These are phyloP conservation scores for Dactylellina leptospora DNA, from an alignment of 2,329 filamentous ascomycete genomes.

Conservation along the genomic window DNA sequence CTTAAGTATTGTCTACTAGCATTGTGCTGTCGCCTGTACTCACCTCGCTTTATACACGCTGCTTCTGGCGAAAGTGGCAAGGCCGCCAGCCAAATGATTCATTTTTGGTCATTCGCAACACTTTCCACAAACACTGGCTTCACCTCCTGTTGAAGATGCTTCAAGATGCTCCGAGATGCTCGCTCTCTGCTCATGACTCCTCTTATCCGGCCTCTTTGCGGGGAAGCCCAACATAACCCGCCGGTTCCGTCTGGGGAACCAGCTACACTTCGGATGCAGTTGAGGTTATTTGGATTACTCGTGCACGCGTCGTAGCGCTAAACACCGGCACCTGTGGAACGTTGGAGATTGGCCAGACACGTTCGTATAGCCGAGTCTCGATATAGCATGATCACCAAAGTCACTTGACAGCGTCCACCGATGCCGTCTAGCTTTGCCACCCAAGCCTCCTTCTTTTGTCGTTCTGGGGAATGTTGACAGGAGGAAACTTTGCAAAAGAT, in stretches of 20 bases:
- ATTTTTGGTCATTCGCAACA: conserved; percentile 46
- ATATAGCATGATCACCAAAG: conserved; percentile 49
- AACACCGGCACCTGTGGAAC: conserved; percentile 27
- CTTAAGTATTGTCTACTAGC: not conserved
- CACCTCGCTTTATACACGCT: conserved; percentile 41
- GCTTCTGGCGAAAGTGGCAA: conserved; percentile 20
- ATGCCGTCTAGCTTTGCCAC: conserved; percentile 33
- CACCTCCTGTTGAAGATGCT: not conserved
- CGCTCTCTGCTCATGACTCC: too few species aligned
- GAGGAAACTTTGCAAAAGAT: not conserved
- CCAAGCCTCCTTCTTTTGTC: conserved; percentile 14
- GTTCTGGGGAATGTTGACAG: conserved; percentile 10
- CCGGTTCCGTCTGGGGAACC: not conserved
- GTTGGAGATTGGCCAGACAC: conserved; percentile 34
- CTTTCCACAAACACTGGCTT: not conserved
- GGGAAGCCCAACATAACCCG: conserved; percentile 5
- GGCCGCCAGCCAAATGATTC: conserved; percentile 21
- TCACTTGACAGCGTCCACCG: conserved; percentile 50
- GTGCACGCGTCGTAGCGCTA: conserved; percentile 10
- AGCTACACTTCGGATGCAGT: conserved; percentile 2
- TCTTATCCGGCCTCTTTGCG: conserved; percentile 1
- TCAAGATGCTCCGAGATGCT: not conserved
- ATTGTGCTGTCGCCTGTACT: conserved; percentile 1
- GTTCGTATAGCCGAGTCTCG: conserved; percentile 6
- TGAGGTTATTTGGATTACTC: conserved; percentile 18